A percentile compares a stretch with the other conserved stretches of the same genome.
phyloP scores from a whole-genome alignment of 306 rosid genomes.

The Lablab purpureus region DNA sequence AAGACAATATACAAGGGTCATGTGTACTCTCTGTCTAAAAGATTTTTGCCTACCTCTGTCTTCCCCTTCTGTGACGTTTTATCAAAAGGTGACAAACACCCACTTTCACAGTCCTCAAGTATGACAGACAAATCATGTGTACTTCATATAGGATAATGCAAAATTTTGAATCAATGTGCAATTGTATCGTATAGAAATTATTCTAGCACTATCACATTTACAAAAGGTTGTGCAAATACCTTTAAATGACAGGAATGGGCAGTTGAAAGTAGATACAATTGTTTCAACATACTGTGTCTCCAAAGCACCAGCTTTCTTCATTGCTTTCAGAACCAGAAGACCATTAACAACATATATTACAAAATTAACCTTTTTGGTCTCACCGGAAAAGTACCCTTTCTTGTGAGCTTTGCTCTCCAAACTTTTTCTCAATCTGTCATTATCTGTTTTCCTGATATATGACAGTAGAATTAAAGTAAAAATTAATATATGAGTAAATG shows the following conservation, averaged over 20 bases:
- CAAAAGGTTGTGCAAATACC: conserved; percentile 53
- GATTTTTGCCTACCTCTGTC: background rate
- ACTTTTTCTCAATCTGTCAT: conserved; percentile 51
- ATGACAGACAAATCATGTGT: background rate
- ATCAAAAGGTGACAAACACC: background rate
- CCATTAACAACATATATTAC: conserved; percentile 77
- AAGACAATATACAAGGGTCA: background rate
- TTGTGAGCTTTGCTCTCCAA: conserved; percentile 61
- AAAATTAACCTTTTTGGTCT: conserved; percentile 68
- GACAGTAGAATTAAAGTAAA: conserved; percentile 49
- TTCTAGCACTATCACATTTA: background rate
- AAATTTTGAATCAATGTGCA: conserved; percentile 15
- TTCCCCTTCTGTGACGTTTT: background rate
- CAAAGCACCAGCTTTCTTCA: conserved; percentile 53
- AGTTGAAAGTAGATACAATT: conserved; percentile 70
- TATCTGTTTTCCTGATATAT: conserved; percentile 66
- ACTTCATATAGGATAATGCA: background rate
- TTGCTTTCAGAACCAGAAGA: conserved; percentile 65
- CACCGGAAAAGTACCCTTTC: conserved; percentile 49
- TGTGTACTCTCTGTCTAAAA: background rate
- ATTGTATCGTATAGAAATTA: background rate
- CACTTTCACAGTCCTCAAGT: conserved; percentile 2
- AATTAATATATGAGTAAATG: conserved; percentile 21
- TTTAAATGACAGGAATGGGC: conserved; percentile 70
- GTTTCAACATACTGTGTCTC: conserved; percentile 48